Base-by-base conservation (phyloP, 495 filamentous ascomycete genomes). In the Echria macrotheca region DNA sequence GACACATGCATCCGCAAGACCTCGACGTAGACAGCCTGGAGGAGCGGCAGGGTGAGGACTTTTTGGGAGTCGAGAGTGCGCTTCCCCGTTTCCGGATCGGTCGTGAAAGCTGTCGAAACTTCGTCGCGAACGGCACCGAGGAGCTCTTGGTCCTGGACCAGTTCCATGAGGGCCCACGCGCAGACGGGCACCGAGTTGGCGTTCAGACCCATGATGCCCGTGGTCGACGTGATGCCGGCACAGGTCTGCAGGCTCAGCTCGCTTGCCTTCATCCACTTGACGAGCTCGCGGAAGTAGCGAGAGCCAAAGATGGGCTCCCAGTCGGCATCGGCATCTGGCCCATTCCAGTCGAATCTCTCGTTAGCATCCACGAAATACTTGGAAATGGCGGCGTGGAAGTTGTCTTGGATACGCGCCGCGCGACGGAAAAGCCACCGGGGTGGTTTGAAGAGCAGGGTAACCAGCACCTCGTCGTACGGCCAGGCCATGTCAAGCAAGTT, bases 1-100 rank as follows among this genome's bases (percentile, higher is more conserved):
- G 56, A 56, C 8, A 67, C 55, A 37, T 61, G 64, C 24, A 73
- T 36, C 7, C 71, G 61, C 22, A 73, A 48, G 8, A 53, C 53
- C 48, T 73, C 71, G 14, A 54, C 52, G 41, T 67, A 73, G 18
- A 70, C 39, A 0, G 70, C 68, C 42, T 68, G 60, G 1, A 73
- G 47, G 0, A 72, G 57, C 6, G 70, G 69, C n/a, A 64, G 43
- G 3, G 52, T 25, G 11, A 55, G 25, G 7, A 73, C 55, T 9
- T 52, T 61, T 38, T 55, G 40, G 10, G 52, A 28, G 28, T 71
- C 51, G 10, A 69, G 19, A 1, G 9, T 28, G 0, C 17, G n/a
- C 10, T 46, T 21, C 25, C 40, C 50, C 2, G 46, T 54, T 1
- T 15, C 43, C 14, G 39, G 25, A 15, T 59, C 47, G 5, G 39